Evolutionary conservation across 352 stramenopile species (phyloP).

Genomic region (Blastocystis sp.): DNA sequence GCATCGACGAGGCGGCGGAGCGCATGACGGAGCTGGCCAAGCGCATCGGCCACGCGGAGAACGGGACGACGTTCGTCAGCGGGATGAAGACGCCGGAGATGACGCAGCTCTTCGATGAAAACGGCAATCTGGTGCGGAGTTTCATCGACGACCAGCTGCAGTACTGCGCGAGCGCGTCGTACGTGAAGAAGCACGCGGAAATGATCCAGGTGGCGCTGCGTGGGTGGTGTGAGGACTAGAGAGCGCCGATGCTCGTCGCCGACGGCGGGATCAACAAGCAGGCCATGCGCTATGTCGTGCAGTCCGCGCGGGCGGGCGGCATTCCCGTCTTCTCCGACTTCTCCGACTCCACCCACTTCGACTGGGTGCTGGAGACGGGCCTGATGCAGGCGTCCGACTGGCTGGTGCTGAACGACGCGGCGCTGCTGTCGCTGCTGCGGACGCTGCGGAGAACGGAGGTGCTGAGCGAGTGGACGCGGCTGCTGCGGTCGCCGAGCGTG

Average conservation of each 20-base stretch:
- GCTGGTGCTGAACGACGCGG: neutral
- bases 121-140: neutral
- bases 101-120: neutral
- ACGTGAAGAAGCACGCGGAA: conserved; percentile 19
- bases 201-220: neutral
- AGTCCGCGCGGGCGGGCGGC: neutral
- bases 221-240: neutral
- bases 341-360: neutral
- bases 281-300: neutral
- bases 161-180: neutral
- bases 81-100: conserved; percentile 13
- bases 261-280: neutral
- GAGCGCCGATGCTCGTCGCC: neutral
- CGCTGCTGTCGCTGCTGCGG: neutral
- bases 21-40: neutral
- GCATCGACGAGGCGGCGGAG: neutral
- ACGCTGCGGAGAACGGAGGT: conserved; percentile 3
- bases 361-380: conserved; percentile 2
- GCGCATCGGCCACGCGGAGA: conserved; percentile 20
- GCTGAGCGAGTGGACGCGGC: neutral
- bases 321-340: conserved; percentile 59
- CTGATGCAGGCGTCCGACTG: conserved; percentile 6
- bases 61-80: conserved; percentile 17
- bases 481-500: neutral
- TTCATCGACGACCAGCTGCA: neutral